phyloP scores from a whole-genome alignment of 2,329 filamentous ascomycete species.

The Gnomoniopsis sp. region DNA sequence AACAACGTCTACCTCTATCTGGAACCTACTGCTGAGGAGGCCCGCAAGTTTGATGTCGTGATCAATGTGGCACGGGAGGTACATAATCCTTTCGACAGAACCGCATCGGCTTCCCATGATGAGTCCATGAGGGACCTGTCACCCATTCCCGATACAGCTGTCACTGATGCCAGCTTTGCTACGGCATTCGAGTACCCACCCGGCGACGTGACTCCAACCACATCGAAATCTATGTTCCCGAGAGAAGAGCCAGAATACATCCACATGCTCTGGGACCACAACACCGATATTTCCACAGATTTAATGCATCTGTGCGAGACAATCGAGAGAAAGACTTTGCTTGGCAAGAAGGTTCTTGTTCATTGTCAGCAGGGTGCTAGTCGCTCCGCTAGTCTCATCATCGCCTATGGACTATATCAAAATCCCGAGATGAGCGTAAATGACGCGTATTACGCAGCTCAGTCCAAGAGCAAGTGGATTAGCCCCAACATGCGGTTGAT shows the following conservation, averaged over 20 bases:
- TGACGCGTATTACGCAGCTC: constrained; percentile 77
- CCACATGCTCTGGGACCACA: constrained; percentile 85
- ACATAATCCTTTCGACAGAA: constrained; percentile 63
- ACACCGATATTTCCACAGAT: constrained; percentile 79
- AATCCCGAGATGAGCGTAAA: constrained; percentile 75
- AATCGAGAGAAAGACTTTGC: constrained; percentile 68
- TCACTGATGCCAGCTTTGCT: constrained; percentile 54
- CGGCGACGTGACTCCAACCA: constrained; percentile 48
- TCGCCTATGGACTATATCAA: constrained; percentile 79
- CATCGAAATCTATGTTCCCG: constrained; percentile 49
- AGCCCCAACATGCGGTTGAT: constrained; percentile 90
- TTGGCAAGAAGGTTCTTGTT: constrained; percentile 75
- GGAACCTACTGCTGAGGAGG: constrained; percentile 76
- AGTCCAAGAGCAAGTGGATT: constrained; percentile 81
- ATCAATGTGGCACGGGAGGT: constrained; percentile 85
- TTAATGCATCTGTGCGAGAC: constrained; percentile 71
- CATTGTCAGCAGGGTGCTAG: constrained; percentile 87
- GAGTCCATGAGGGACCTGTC: constrained; percentile 36
- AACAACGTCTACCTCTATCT: constrained; percentile 76
- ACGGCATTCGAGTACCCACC: constrained; percentile 59
- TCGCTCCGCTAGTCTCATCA: constrained; percentile 80
- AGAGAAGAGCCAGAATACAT: constrained; percentile 72
- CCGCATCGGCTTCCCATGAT: constrained; percentile 21
- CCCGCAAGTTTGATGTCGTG: constrained; percentile 74
- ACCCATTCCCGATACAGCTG: constrained; percentile 52